Percentiles rank a stretch among this genome's conserved stretches.
Evolutionary conservation across 441 rosid species (phyloP).

Genomic region (Hypseocharis bilobata): DNA sequence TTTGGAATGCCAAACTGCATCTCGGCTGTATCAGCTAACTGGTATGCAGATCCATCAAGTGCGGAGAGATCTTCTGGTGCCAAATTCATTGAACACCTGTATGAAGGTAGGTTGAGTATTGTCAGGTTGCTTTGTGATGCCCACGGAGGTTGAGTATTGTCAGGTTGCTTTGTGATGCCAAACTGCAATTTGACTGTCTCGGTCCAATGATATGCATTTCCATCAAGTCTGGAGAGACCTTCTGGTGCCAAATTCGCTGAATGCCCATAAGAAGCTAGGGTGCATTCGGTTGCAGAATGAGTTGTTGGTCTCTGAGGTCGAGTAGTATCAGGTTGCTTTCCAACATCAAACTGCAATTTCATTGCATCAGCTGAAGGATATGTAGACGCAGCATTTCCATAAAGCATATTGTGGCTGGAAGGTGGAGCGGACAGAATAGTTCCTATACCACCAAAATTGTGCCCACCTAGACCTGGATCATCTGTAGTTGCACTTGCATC

Average conservation of each 20-base stretch:
- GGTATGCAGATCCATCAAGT: background rate
- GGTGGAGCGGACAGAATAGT: background rate
- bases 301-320: background rate
- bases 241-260: background rate
- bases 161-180: background rate
- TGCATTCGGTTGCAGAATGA: background rate
- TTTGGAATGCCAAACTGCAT: too few species aligned
- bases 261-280: background rate
- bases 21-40: background rate
- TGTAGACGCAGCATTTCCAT: background rate
- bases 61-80: background rate
- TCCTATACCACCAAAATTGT: background rate
- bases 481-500: background rate
- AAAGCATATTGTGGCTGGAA: conserved; percentile 1
- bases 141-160: background rate
- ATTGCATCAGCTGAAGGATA: conserved; percentile 7
- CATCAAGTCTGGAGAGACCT: background rate
- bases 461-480: background rate
- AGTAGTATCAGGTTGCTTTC: background rate
- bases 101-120: background rate
- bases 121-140: background rate
- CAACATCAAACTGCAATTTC: background rate
- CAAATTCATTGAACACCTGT: background rate
- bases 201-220: background rate
- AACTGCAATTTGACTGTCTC: background rate